Evolutionary conservation across 2,329 filamentous ascomycete species (phyloP).

Genomic region (Pseudogymnoascus sp.): DNA sequence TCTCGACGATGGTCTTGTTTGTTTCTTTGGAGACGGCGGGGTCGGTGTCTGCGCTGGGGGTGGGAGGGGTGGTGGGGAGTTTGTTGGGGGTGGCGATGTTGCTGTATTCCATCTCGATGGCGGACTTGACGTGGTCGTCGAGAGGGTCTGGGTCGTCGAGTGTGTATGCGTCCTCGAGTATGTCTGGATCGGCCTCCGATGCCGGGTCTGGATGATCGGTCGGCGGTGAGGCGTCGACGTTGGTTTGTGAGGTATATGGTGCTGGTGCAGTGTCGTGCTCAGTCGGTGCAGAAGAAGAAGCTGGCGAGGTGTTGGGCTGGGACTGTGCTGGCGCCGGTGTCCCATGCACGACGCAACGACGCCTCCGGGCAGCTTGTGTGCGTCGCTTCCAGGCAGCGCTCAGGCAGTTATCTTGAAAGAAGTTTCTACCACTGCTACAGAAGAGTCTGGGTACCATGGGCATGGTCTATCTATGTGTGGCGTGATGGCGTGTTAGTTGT

Average conservation of each 20-base stretch:
- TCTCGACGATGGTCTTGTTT: too few relatives aligned
- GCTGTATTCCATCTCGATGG: not conserved
- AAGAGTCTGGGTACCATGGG: too few relatives aligned
- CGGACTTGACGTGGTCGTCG: not conserved
- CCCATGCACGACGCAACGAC: not conserved
- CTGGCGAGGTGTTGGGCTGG: not conserved
- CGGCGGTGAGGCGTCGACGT: not conserved
- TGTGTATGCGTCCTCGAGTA: too few relatives aligned
- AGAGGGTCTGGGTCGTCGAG: not conserved
- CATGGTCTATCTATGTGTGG: too few relatives aligned
- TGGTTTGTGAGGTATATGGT: not conserved
- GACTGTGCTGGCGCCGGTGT: not conserved
- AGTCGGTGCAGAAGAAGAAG: not conserved
- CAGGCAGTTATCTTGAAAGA: not conserved
- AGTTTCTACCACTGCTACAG: not conserved
- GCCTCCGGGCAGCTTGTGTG: not conserved
- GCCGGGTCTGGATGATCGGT: not conserved
- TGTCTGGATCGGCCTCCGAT: too few relatives aligned
- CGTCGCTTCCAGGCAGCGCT: not conserved
- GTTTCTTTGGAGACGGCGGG: not conserved
- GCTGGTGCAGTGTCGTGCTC: not conserved
- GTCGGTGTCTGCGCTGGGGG: not conserved
- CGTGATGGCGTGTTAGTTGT: not conserved
- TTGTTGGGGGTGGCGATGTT: not conserved
- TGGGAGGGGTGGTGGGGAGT: not conserved